A percentile compares a stretch with the other conserved stretches of the same genome.
Evolutionary conservation across 179 eudicot species (phyloP).

Genomic region (Actinidia arguta): DNA sequence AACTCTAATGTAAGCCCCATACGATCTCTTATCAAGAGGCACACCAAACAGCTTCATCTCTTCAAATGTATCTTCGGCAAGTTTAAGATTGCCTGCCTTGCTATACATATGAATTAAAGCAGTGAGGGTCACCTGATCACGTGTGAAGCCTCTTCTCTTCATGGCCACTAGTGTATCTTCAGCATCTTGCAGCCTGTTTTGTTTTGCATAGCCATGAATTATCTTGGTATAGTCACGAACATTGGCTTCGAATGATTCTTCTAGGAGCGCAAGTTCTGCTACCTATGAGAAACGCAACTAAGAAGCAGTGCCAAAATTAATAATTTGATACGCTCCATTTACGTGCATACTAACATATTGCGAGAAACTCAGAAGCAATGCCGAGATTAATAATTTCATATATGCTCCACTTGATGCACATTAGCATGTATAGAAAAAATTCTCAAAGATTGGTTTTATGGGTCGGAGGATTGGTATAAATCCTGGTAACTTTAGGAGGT

Average conservation of each 20-base stretch:
- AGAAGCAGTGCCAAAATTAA: neutral
- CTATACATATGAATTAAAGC: constrained; percentile 90
- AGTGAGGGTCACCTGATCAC: constrained; percentile 87
- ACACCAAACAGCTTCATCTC: constrained; percentile 75
- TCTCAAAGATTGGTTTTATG: neutral
- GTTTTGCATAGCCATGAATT: constrained; percentile 74
- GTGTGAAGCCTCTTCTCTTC: constrained; percentile 60
- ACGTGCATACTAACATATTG: neutral
- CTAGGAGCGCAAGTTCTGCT: constrained; percentile 63
- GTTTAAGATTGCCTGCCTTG: constrained; percentile 72
- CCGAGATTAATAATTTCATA: too few species aligned
- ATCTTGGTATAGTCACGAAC: constrained; percentile 93
- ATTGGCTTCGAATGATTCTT: constrained; percentile 89
- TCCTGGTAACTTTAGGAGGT: too few species aligned
- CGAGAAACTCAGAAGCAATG: too few species aligned
- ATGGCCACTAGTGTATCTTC: constrained; percentile 59
- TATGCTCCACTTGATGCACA: neutral
- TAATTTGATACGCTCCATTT: neutral
- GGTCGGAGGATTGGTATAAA: neutral
- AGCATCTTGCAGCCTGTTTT: constrained; percentile 67
- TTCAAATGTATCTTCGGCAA: constrained; percentile 71
- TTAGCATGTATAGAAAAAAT: neutral
- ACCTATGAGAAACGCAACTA: constrained; percentile 41
- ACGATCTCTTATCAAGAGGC: constrained; percentile 75
- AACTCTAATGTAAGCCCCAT: constrained; percentile 85